Conservation (phyloP, 305 asterid species). For the Solanum hybrid region DNA sequence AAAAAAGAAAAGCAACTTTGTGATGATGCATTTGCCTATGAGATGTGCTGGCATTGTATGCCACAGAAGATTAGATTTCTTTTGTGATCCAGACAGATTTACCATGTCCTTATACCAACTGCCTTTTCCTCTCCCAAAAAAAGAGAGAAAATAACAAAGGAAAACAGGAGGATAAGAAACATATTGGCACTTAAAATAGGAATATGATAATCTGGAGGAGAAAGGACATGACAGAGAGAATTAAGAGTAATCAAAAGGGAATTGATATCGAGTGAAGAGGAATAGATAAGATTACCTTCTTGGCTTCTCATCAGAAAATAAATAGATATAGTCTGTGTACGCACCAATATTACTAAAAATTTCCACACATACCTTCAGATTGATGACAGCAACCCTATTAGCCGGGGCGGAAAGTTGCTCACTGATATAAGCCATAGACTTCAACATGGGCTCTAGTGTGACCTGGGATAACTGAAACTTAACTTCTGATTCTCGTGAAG, state of each 20-base stretch:
- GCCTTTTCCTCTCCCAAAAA: neutral
- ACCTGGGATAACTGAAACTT: constrained; percentile 65
- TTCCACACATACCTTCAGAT: constrained; percentile 51
- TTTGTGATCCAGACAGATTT: neutral
- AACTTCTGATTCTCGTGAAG: constrained; percentile 60
- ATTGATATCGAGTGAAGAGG: neutral
- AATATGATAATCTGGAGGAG: neutral
- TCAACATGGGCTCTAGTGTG: constrained; percentile 81
- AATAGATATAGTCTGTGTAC: neutral
- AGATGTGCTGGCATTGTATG: neutral
- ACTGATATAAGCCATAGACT: constrained; percentile 80
- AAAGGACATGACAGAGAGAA: neutral
- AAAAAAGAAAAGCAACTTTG: neutral
- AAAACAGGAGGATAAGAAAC: neutral
- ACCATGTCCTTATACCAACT: neutral
- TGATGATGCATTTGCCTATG: neutral
- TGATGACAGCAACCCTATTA: constrained; percentile 69
- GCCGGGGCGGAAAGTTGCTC: constrained; percentile 73
- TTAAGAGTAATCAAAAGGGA: neutral
- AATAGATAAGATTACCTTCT: neutral
- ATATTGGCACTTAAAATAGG: neutral
- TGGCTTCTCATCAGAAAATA: neutral
- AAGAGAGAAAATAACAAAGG: neutral
- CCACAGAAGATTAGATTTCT: neutral
- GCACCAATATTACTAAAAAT: neutral